Conservation (phyloP, 140 eudicot species). For the Oenanthe javanica region DNA sequence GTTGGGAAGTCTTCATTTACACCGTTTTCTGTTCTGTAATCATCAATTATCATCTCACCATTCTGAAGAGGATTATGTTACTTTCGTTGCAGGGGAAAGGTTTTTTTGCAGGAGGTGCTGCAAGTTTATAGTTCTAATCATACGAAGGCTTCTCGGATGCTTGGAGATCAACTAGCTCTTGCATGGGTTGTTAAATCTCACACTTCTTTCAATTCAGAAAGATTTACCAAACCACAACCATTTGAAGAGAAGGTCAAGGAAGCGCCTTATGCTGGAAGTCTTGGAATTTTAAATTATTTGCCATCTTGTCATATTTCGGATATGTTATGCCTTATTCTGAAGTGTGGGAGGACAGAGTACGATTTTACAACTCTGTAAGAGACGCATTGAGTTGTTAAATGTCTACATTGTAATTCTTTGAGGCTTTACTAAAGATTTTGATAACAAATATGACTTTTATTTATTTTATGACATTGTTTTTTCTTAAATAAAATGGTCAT, state of each 20-base stretch:
- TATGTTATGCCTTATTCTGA: no score
- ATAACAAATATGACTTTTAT: no score
- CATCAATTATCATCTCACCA: neutral
- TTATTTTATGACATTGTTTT: no score
- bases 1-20: neutral
- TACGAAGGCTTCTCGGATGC: slow-evolving; percentile 84
- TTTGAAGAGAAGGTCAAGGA: slow-evolving; percentile 81
- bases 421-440: no score
- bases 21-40: neutral
- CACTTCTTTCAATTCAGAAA: slow-evolving; percentile 48
- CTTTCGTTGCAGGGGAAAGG: slow-evolving; percentile 52
- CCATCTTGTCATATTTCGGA: slow-evolving; percentile 17
- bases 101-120: slow-evolving; percentile 67
- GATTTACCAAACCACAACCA: slow-evolving; percentile 40
- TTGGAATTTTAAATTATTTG: slow-evolving; percentile 68
- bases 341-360: no score
- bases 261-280: slow-evolving; percentile 89
- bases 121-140: slow-evolving; percentile 50
- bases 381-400: no score
- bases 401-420: no score
- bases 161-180: slow-evolving; percentile 84
- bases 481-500: no score
- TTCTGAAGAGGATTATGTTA: slow-evolving; percentile 2
- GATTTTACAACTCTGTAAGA: no score
- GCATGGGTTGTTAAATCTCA: slow-evolving; percentile 71